Evolutionary conservation across 805 yeast genomes (phyloP), one percentile per base, ranked within the genome.

Genomic region (Barnettozyma sucrosica): DNA sequence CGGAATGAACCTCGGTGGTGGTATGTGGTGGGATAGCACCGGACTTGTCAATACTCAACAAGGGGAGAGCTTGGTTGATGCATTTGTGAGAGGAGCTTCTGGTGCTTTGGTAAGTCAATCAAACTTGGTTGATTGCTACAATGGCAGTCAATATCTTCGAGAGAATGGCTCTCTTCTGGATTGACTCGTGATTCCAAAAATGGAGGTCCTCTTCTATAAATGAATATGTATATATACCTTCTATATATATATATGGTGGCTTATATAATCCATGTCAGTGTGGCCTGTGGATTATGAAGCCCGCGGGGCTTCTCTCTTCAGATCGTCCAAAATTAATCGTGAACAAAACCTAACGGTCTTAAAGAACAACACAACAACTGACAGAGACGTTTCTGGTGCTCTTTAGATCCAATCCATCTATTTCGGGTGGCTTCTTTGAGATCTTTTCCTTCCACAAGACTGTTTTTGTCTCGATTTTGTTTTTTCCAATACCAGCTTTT

Each of bases 1-100:
- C 36, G 55, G 64, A 19, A 63, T 67, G 7, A 58, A 68, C 0
- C 66, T 89, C 9, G 95, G 83, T 0, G 98, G 99, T 0, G 96
- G 86, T 0, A 82, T 93, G 79, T 90, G 87, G 83, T 92, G 98
- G 98, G 97, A 92, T 57, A 83, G 96, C 0, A 75, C 83, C 48
- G 96, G 96, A 3, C 20, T 43, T 5, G 23, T 19, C 14, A 38
- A 26, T 24, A 33, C 33, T 9, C 14, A 23, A 7, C 5, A 25
- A 3, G 45, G 57, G 2, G 56, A 69, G 32, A 76, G 81, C 0
- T 60, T 80, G 24, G 55, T 81, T 9, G 50, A 61, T n/a, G 66
- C 65, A 4, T 81, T 78, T 65, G 74, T 76, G 5, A 42, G 54
- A 16, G 56, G 53, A 5, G n/a, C 65, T 20, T 57, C 52, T 2